Evolutionary conservation across 108 stramenopile genomes (phyloP).

Genomic region (Aurantiochytrium sp.): DNA sequence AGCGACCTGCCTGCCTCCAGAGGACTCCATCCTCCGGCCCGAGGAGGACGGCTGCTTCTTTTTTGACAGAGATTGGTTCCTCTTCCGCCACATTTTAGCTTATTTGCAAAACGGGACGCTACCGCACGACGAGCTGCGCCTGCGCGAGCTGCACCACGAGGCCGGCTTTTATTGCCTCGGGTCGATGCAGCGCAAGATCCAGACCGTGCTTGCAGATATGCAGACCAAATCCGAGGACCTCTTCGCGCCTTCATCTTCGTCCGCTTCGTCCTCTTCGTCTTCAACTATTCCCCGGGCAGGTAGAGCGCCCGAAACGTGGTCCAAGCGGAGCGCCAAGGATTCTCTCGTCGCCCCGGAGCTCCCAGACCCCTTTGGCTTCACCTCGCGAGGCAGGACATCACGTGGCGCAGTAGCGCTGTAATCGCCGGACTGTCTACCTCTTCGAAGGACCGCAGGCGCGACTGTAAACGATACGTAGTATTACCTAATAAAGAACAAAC

Average conservation of each 20-base stretch:
- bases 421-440: no score
- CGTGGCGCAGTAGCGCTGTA: neutral
- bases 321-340: no score
- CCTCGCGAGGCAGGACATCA: neutral
- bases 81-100: neutral
- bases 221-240: neutral
- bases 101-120: neutral
- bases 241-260: neutral
- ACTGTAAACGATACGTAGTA: no score
- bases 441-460: no score
- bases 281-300: neutral
- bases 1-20: constrained; percentile 9
- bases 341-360: neutral
- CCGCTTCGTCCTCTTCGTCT: neutral
- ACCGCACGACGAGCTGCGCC: neutral
- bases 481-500: no score
- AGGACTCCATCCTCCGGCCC: neutral
- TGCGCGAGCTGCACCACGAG: neutral
- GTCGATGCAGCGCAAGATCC: neutral
- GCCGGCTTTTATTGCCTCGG: constrained; percentile 8
- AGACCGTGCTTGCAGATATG: constrained; percentile 24
- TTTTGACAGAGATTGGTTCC: constrained; percentile 3
- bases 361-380: constrained; percentile 6
- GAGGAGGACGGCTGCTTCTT: constrained; percentile 16
- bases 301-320: neutral